phyloP scores from a whole-genome alignment of 345 rosid species.

The Eucalyptus pauciflora region DNA sequence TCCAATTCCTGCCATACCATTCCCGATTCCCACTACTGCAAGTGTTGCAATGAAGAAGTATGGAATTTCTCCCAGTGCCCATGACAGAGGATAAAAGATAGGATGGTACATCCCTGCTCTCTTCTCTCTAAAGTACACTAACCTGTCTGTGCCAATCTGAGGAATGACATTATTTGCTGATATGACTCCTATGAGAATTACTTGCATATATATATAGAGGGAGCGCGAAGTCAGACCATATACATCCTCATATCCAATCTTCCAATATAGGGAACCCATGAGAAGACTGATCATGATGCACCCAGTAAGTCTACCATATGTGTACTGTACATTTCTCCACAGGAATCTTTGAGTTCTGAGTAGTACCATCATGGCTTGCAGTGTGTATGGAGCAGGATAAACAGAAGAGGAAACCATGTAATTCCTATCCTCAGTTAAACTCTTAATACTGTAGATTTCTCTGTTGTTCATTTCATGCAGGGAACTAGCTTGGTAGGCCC shows the following conservation, averaged over 20 bases:
- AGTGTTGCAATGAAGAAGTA: conserved; percentile 11
- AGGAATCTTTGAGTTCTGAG: conserved; percentile 21
- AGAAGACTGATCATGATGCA: conserved; percentile 16
- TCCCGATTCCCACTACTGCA: conserved; percentile 18
- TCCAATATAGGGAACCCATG: conserved; percentile 12
- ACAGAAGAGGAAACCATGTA: background rate
- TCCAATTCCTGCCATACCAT: conserved; percentile 14
- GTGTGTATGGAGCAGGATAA: conserved; percentile 9
- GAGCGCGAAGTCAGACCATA: conserved; percentile 7
- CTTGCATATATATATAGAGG: conserved; percentile 23
- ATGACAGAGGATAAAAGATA: conserved; percentile 20
- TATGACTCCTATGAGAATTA: conserved; percentile 10
- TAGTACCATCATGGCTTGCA: conserved; percentile 10
- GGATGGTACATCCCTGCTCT: conserved; percentile 23
- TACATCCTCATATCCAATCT: conserved; percentile 7
- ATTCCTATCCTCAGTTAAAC: background rate
- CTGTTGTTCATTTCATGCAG: conserved; percentile 5
- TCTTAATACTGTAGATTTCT: background rate
- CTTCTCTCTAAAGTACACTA: conserved; percentile 16
- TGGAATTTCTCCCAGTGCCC: conserved; percentile 22
- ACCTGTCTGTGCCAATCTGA: conserved; percentile 22
- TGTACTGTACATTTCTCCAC: conserved; percentile 18
- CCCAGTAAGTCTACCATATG: conserved; percentile 9
- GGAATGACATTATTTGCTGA: conserved; percentile 20
- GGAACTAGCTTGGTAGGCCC: conserved; percentile 6